phyloP scores from a whole-genome alignment of 2,329 filamentous ascomycete species.

The Thermomyces lanuginosus region DNA sequence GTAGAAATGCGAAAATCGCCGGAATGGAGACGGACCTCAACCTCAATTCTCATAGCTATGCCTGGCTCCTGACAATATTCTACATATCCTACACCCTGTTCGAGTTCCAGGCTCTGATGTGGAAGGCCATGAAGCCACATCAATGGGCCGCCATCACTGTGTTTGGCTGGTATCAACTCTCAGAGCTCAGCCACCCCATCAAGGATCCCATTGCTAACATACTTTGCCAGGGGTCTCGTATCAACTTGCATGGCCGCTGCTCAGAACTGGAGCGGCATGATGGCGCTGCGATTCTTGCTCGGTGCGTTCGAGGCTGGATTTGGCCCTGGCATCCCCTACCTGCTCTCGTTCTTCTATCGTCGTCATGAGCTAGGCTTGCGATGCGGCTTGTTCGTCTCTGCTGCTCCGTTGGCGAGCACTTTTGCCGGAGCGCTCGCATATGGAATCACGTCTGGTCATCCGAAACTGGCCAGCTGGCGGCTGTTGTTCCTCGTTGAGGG shows the following conservation, averaged over 20 bases:
- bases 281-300: constrained; percentile 35
- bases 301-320: constrained; percentile 32
- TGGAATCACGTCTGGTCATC: constrained; percentile 45
- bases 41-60: constrained; percentile 31
- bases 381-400: constrained; percentile 38
- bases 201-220: constrained; percentile 1
- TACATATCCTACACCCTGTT: constrained; percentile 34
- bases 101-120: constrained; percentile 28
- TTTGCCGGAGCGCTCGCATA: constrained; percentile 57
- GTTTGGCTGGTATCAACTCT: constrained; percentile 21
- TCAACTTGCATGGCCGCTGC: constrained; percentile 32
- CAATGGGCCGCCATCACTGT: constrained; percentile 29
- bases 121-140: constrained; percentile 28
- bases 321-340: constrained; percentile 32
- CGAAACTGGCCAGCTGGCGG: constrained; percentile 45
- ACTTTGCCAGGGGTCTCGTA: constrained; percentile 28
- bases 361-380: constrained; percentile 40
- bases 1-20: constrained; percentile 37
- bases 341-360: constrained; percentile 44
- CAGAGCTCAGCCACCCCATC: constrained; percentile 3
- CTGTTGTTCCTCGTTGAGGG: constrained; percentile 51
- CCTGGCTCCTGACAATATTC: constrained; percentile 38
- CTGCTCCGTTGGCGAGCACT: constrained; percentile 56
- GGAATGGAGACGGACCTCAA: constrained; percentile 36
- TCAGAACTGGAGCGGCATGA: constrained; percentile 31